Base-by-base conservation (phyloP, 2,329 filamentous ascomycete genomes). In the Trichophyton equinum region DNA sequence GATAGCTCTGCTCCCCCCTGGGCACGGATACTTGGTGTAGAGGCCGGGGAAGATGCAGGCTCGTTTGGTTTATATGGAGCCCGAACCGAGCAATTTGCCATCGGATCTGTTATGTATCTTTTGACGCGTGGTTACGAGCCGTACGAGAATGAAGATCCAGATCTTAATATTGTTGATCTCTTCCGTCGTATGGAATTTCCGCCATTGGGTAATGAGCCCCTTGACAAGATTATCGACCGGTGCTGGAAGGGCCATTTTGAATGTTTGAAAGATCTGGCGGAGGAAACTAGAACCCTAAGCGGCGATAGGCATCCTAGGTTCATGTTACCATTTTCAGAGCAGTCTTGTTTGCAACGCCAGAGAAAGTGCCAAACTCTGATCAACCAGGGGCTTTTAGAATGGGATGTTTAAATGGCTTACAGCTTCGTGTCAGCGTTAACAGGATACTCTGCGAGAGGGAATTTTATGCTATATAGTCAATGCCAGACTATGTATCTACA, bases 1-100 rank as follows among this genome's bases (percentile, higher is more conserved):
- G 51, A 30, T 36, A 40, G 51, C 18, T 33, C 56, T 47, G 55
- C 44, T 59, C n/a, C 59, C 42, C 61, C 61, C 6, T 62, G 59
- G 51, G 58, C 53, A 27, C 61, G 61, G n/a, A 13, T 61, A 25
- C 51, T 51, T 20, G 58, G 61, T 3, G 22, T 42, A 22, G 61
- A 62, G 57, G 61, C 59, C 42, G 62, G 60, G 22, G 49, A 53
- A 5, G 56, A 63, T 36, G 36, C 59, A 33, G 62, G 62, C 42
- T 38, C 56, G 27, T 63, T 56, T 30, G 62, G 62, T 9, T 20
- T 33, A 20, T 59, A 30, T 30, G 62, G 62, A 22, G 25, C 62
- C 53, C 55, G 49, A 61, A 63, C 62, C 0, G 62, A 63, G 49
- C 60, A 61, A 47, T 63, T 63, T 60, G 62, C 62, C 18, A 57